Conservation (phyloP, 1,139 yeast species). For the Candida buenavistaensis region DNA sequence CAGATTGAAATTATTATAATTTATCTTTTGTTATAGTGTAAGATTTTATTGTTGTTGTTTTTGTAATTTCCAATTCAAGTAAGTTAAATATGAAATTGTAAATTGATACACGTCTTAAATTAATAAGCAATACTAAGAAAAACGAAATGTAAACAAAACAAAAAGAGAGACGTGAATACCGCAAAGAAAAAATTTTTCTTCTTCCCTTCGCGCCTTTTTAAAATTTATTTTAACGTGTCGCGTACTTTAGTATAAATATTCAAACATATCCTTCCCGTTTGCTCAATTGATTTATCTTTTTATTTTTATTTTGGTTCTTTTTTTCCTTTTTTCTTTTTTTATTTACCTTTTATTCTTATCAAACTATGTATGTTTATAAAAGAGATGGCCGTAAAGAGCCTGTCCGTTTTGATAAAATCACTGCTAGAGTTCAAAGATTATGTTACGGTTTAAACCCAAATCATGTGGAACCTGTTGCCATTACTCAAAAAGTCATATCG, state of each 20-base stretch:
- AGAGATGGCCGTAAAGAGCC: conserved; percentile 85
- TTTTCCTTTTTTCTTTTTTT: conserved; percentile 3
- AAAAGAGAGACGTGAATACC: conserved; percentile 1
- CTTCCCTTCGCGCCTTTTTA: neutral
- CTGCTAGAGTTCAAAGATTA: conserved; percentile 51
- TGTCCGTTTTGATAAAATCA: conserved; percentile 70
- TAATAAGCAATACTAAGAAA: conserved; percentile 4
- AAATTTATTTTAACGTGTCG: conserved; percentile 6
- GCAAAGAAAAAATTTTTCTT: conserved; percentile 3
- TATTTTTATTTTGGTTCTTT: conserved; percentile 2
- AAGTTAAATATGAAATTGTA: neutral
- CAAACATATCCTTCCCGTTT: neutral
- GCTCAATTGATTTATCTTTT: neutral
- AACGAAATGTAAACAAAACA: conserved; percentile 6
- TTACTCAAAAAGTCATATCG: conserved; percentile 83
- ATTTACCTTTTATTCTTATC: conserved; percentile 1
- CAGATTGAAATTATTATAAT: too few species aligned
- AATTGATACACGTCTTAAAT: conserved; percentile 5
- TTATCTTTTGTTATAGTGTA: too few species aligned
- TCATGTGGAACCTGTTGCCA: conserved; percentile 85
- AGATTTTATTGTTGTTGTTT: conserved; percentile 1
- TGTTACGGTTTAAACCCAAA: conserved; percentile 83
- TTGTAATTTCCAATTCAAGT: conserved; percentile 2
- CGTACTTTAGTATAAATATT: conserved; percentile 4
- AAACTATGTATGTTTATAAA: conserved; percentile 50